Conservation (phyloP, 2,329 filamentous ascomycete genomes). For the Aureobasidium sp. region DNA sequence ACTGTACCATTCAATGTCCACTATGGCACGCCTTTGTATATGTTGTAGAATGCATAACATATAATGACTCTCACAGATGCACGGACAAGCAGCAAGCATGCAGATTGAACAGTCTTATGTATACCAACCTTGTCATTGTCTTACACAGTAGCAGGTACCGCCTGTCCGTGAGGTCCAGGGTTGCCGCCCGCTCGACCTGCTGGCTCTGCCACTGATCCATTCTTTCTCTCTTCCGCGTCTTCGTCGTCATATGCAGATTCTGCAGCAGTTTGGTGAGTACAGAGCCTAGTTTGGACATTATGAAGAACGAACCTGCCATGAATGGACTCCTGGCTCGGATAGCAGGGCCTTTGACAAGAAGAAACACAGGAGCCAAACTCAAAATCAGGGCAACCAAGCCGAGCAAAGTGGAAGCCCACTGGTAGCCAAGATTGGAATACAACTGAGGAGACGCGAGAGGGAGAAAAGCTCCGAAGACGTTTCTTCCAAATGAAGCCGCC, state of each 20-base stretch:
- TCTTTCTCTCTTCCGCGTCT: slow-evolving; percentile 13
- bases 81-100: not conserved
- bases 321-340: slow-evolving; percentile 19
- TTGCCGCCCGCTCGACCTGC: not conserved
- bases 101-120: no score
- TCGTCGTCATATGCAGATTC: slow-evolving; percentile 22
- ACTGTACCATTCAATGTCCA: not conserved
- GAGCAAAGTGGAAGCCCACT: slow-evolving; percentile 38
- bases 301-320: slow-evolving; percentile 26
- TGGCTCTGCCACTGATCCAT: not conserved
- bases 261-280: slow-evolving; percentile 19
- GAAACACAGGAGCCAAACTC: slow-evolving; percentile 32
- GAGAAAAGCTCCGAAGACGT: slow-evolving; percentile 37
- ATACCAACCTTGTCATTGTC: not conserved
- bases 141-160: not conserved
- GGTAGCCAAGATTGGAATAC: slow-evolving; percentile 36
- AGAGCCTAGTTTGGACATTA: slow-evolving; percentile 71
- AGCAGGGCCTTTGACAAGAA: slow-evolving; percentile 24
- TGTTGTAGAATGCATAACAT: not conserved
- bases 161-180: slow-evolving; percentile 1
- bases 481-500: slow-evolving; percentile 41
- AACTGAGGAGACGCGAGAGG: slow-evolving; percentile 36
- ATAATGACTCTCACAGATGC: not conserved
- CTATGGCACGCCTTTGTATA: not conserved
- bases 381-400: slow-evolving; percentile 34